Percentiles rank a stretch among this genome's conserved stretches.
phyloP scores from a whole-genome alignment of 768 basidiomycete genomes.

The Psilocybe subaeruginosa region DNA sequence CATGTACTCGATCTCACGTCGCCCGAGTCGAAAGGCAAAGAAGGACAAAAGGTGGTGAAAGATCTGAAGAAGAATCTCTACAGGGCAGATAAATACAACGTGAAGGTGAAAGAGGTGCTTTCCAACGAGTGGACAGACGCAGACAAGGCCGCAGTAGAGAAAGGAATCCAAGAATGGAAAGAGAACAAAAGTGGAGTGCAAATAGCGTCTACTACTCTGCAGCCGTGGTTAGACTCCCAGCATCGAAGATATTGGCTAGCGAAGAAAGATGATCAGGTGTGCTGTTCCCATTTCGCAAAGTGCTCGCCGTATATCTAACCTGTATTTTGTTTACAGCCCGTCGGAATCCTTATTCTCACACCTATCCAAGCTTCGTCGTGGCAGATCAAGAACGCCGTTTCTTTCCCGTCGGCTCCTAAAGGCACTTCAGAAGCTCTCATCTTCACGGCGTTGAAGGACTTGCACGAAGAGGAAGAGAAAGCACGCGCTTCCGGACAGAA shows the following conservation, averaged over 20 bases:
- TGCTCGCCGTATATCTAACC: not conserved
- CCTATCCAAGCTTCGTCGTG: conserved; percentile 46
- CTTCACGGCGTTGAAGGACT: conserved; percentile 44
- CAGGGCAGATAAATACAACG: conserved; percentile 56
- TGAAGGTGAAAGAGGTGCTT: conserved; percentile 48
- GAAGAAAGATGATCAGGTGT: conserved; percentile 33
- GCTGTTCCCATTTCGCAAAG: conserved; percentile 8
- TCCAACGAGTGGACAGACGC: conserved; percentile 42
- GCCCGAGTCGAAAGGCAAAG: conserved; percentile 36
- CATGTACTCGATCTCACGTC: conserved; percentile 43
- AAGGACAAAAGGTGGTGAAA: conserved; percentile 47
- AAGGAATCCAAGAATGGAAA: conserved; percentile 61
- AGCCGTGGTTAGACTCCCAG: conserved; percentile 57
- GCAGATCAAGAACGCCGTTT: conserved; percentile 58
- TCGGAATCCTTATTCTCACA: conserved; percentile 55
- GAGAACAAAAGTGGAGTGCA: conserved; percentile 55
- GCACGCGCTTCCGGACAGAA: conserved; percentile 9
- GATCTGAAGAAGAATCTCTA: conserved; percentile 65
- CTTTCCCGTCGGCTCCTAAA: conserved; percentile 55
- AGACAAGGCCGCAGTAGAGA: conserved; percentile 49
- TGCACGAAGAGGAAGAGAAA: conserved; percentile 35
- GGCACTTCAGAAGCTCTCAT: conserved; percentile 59
- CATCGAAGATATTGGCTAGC: conserved; percentile 65
- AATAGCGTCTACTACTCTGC: conserved; percentile 52
- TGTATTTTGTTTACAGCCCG: conserved; percentile 28